phyloP scores from a whole-genome alignment of 495 filamentous ascomycete species.

The Penicillium lividum region DNA sequence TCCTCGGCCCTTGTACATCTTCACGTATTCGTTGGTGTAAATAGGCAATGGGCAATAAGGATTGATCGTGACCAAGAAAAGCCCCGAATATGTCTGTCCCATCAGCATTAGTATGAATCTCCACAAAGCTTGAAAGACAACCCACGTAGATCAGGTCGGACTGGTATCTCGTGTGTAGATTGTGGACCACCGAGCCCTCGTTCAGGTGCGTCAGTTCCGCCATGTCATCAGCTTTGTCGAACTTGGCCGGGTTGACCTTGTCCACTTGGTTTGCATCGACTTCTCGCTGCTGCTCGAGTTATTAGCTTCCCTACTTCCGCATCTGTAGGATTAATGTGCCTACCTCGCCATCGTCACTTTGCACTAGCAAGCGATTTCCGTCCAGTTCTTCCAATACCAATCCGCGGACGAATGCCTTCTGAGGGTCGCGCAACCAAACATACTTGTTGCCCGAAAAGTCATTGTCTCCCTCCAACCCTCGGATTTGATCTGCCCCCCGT shows the following conservation, averaged over 20 bases:
- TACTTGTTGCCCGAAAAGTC: constrained; percentile 99
- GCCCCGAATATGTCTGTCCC: constrained; percentile 83
- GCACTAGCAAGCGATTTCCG: constrained; percentile 70
- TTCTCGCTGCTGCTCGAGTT: constrained; percentile 69
- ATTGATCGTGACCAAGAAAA: constrained; percentile 97
- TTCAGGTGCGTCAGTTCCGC: constrained; percentile 97
- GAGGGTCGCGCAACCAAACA: constrained; percentile 89
- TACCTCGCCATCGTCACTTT: constrained; percentile 93
- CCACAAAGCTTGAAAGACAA: constrained; percentile 2
- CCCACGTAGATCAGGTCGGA: constrained; percentile 89
- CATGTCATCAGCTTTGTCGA: constrained; percentile 99
- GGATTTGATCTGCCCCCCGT: constrained; percentile 64
- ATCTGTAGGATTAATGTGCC: constrained; percentile 20
- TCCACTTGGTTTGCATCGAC: constrained; percentile 84
- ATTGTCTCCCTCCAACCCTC: constrained; percentile 87
- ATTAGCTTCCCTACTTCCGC: constrained; percentile 15
- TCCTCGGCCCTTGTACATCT: constrained; percentile 89
- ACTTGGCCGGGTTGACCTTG: constrained; percentile 99
- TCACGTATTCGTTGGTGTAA: constrained; percentile 94
- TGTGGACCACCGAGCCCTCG: constrained; percentile 97
- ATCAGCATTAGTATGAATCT: neutral
- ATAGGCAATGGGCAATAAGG: constrained; percentile 94
- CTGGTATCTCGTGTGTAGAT: constrained; percentile 90
- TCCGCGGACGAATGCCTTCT: constrained; percentile 86
- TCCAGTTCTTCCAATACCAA: constrained; percentile 83